Evolutionary conservation across 2,329 filamentous ascomycete genomes (phyloP).

Genomic region (Stagonosporopsis vannaccii): DNA sequence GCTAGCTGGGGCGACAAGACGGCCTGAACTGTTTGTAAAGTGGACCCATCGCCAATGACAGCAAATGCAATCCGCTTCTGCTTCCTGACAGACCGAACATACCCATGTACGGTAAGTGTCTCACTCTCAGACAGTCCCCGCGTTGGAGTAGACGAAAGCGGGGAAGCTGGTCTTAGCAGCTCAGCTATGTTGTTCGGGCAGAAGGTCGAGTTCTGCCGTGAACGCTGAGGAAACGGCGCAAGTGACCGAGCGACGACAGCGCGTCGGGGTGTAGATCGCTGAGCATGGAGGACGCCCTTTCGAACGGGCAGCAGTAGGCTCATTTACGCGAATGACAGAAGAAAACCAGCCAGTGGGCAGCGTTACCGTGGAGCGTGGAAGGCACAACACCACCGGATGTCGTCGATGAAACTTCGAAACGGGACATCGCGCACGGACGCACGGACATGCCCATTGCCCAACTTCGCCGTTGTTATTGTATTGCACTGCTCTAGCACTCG

Average conservation of each 20-base stretch:
- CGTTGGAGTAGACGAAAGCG: constrained; percentile 47
- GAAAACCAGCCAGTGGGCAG: constrained; percentile 26
- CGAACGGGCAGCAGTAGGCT: constrained; percentile 33
- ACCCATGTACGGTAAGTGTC: constrained; percentile 69
- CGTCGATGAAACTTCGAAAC: constrained; percentile 26
- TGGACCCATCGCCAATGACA: constrained; percentile 86
- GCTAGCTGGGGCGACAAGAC: constrained; percentile 76
- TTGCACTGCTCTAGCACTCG: constrained; percentile 9
- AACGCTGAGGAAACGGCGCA: constrained; percentile 27
- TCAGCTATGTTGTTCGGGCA: constrained; percentile 48
- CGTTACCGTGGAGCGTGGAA: constrained; percentile 23
- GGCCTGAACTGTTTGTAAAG: constrained; percentile 78
- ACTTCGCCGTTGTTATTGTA: constrained; percentile 1
- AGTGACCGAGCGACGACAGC: constrained; percentile 24
- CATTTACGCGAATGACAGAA: constrained; percentile 39
- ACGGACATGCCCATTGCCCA: not conserved
- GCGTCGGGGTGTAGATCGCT: constrained; percentile 23
- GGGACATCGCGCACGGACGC: constrained; percentile 16
- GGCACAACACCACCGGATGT: constrained; percentile 22
- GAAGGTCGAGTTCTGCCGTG: constrained; percentile 42
- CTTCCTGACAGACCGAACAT: constrained; percentile 82
- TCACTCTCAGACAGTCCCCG: constrained; percentile 53
- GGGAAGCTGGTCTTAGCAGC: constrained; percentile 62
- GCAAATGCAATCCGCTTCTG: constrained; percentile 87
- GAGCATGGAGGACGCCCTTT: constrained; percentile 32